A percentile compares a stretch with the other conserved stretches of the same genome.
Conservation (phyloP, 2,329 filamentous ascomycete genomes). For the Capronia epimyces region DNA sequence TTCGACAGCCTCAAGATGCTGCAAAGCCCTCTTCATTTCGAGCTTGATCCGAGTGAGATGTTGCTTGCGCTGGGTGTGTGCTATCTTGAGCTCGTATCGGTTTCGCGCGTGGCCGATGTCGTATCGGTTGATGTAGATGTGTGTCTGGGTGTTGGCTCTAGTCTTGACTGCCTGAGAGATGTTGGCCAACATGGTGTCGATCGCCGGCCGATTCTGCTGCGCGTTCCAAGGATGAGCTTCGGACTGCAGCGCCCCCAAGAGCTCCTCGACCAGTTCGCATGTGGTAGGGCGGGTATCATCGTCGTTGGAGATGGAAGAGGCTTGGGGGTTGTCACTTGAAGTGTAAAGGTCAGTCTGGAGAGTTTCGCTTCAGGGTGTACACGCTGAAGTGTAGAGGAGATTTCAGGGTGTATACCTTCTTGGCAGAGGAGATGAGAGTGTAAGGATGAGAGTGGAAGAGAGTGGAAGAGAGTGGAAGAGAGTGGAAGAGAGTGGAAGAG, state of each 20-base stretch:
- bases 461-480: no score
- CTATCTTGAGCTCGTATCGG: background rate
- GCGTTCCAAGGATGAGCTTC: background rate
- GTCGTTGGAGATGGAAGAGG: no score
- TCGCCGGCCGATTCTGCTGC: background rate
- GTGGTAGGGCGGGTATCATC: background rate
- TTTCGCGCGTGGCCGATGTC: background rate
- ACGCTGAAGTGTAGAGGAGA: no score
- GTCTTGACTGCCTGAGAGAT: constrained; percentile 7
- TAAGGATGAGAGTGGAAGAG: no score
- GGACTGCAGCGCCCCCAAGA: background rate
- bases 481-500: no score
- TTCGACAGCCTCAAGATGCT: background rate
- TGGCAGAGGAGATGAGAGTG: no score
- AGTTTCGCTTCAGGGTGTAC: no score
- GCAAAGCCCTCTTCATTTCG: background rate
- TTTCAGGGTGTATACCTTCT: no score
- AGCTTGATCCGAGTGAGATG: no score
- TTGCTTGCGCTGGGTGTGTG: background rate
- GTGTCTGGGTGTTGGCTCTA: background rate
- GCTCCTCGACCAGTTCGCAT: background rate
- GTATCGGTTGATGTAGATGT: background rate
- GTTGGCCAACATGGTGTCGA: background rate
- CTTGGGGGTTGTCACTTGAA: no score
- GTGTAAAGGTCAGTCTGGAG: no score